Conservation (phyloP, 2,329 filamentous ascomycete genomes). For the Sporothrix mexicana region DNA sequence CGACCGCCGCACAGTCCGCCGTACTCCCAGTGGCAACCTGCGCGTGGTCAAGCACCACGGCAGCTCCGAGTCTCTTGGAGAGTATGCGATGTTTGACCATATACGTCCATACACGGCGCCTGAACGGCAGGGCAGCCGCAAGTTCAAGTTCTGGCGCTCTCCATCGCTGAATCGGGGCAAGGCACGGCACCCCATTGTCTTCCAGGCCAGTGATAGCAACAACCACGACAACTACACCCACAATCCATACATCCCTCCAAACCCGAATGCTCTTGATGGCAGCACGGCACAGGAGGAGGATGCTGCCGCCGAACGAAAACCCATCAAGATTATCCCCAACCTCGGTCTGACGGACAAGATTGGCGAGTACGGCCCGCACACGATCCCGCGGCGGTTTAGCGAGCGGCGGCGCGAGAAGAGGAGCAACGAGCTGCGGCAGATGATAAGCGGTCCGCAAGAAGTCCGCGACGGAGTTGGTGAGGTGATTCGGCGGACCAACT, state of each 20-base stretch:
- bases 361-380: conserved; percentile 56
- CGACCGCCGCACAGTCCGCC: conserved; percentile 63
- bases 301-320: not conserved
- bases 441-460: conserved; percentile 64
- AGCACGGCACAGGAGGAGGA: conserved; percentile 2
- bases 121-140: conserved; percentile 36
- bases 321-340: conserved; percentile 42
- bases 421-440: conserved; percentile 62
- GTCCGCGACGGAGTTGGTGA: conserved; percentile 65
- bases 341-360: conserved; percentile 56
- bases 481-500: conserved; percentile 56
- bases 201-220: not conserved
- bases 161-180: conserved; percentile 22
- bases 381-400: conserved; percentile 60
- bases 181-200: not conserved
- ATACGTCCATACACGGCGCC: conserved; percentile 49
- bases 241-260: not conserved
- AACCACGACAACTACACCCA: not conserved
- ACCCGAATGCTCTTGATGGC: too few species aligned
- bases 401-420: conserved; percentile 65
- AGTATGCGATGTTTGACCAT: conserved; percentile 37
- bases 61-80: conserved; percentile 54
- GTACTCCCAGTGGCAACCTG: conserved; percentile 65
- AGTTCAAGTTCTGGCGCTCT: conserved; percentile 38
- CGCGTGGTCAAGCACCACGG: conserved; percentile 62